Conservation (phyloP, 1,284 basidiomycete species). For the Ustilago nuda region DNA sequence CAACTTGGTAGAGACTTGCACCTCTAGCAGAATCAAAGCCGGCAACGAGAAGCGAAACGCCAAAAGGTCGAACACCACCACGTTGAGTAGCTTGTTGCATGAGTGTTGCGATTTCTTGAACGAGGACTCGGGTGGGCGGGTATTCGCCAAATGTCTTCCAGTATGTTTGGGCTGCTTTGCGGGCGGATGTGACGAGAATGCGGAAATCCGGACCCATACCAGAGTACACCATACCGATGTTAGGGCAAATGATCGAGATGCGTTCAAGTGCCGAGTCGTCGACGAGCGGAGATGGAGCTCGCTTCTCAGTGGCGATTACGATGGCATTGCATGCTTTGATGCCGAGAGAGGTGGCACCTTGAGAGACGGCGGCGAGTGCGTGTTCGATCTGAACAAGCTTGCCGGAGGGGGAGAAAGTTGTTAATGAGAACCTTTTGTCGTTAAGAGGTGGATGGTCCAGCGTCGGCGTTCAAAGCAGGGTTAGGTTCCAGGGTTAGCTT, state of each 20-base stretch:
- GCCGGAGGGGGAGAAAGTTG: conserved; percentile 97
- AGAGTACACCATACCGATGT: conserved; percentile 95
- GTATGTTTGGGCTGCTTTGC: conserved; percentile 97
- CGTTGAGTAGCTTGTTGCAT: conserved; percentile 99
- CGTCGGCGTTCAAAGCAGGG: neutral
- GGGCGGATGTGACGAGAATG: conserved; percentile 88
- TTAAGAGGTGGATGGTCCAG: neutral
- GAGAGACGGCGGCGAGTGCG: conserved; percentile 88
- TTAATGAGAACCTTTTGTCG: conserved; percentile 87
- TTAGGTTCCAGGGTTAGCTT: neutral
- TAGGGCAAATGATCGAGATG: conserved; percentile 92
- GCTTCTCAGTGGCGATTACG: conserved; percentile 99
- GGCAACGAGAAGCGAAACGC: conserved; percentile 94
- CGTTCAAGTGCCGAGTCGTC: conserved; percentile 98
- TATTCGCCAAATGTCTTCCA: conserved; percentile 99
- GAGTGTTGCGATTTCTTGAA: conserved; percentile 95
- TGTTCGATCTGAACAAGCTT: conserved; percentile 93
- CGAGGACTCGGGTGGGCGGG: conserved; percentile 94
- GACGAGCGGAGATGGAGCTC: conserved; percentile 94
- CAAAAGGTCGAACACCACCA: conserved; percentile 97
- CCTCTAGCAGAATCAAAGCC: conserved; percentile 94
- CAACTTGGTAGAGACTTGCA: conserved; percentile 95
- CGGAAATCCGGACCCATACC: conserved; percentile 99
- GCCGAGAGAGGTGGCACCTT: conserved; percentile 92
- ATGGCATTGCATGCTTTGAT: conserved; percentile 99